A percentile compares a stretch with the other conserved stretches of the same genome.
phyloP scores from a whole-genome alignment of 139 green algal species.

The Chlorella vulgaris region DNA sequence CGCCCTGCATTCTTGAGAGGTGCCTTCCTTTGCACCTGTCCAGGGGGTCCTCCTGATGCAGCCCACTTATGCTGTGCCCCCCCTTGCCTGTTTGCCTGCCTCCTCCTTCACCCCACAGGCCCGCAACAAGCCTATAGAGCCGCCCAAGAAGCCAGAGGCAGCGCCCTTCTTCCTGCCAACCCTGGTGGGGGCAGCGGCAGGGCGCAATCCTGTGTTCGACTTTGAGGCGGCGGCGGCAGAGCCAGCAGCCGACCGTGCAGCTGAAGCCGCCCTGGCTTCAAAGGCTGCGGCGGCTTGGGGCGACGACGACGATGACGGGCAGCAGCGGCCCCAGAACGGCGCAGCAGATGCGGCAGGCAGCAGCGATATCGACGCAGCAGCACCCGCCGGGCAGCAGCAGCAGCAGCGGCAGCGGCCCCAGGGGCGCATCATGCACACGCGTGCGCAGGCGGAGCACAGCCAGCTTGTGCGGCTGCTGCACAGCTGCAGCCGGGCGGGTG shows the following conservation, averaged over 20 bases:
- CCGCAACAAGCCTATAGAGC: conserved; percentile 87
- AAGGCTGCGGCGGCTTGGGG: conserved; percentile 29
- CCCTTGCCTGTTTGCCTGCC: not conserved
- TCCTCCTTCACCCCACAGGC: not conserved
- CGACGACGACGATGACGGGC: conserved; percentile 17
- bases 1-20: not conserved
- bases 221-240: not conserved
- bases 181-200: conserved; percentile 43
- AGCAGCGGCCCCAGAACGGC: not conserved
- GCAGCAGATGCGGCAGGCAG: not conserved
- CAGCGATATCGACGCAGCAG: not conserved
- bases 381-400: not conserved
- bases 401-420: not conserved
- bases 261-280: not conserved
- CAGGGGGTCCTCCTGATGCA: no score
- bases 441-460: conserved; percentile 1
- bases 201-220: conserved; percentile 67
- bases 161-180: conserved; percentile 99
- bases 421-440: not conserved
- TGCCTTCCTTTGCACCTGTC: no score
- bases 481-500: conserved; percentile 15
- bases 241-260: not conserved
- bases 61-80: no score
- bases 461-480: conserved; percentile 44
- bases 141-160: conserved; percentile 90